Conservation (phyloP, 2,329 filamentous ascomycete species). For the Fusarium sp. region DNA sequence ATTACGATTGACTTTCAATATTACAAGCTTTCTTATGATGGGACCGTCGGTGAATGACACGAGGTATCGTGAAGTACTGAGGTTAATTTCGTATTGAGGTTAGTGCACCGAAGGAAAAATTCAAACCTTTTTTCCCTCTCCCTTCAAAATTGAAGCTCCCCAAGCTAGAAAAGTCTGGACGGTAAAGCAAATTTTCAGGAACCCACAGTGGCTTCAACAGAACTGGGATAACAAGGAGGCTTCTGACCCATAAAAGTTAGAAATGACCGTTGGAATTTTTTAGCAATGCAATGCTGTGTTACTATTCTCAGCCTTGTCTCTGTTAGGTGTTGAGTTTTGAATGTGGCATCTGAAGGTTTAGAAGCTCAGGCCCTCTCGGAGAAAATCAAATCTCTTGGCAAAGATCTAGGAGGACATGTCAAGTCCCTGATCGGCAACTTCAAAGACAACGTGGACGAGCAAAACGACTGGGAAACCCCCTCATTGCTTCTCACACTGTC, state of each 20-base stretch:
- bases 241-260: constrained; percentile 1
- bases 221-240: constrained; percentile 13
- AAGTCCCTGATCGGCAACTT: constrained; percentile 46
- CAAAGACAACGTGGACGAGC: constrained; percentile 1
- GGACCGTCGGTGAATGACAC: constrained; percentile 10
- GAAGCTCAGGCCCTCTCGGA: constrained; percentile 33
- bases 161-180: constrained; percentile 36
- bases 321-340: not conserved
- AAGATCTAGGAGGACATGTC: constrained; percentile 33
- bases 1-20: constrained; percentile 16
- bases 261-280: constrained; percentile 16
- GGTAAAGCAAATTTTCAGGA: constrained; percentile 38
- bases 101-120: constrained; percentile 12
- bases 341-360: not conserved
- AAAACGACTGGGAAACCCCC: constrained; percentile 9
- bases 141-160: constrained; percentile 15
- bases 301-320: constrained; percentile 19
- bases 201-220: constrained; percentile 28
- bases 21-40: constrained; percentile 8
- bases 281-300: constrained; percentile 1
- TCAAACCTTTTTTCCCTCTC: not conserved
- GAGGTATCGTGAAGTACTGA: constrained; percentile 25
- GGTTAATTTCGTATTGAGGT: constrained; percentile 22
- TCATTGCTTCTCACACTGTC: constrained; percentile 27
- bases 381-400: constrained; percentile 44